These are phyloP conservation scores for Aspergillus pseudoviridinutans DNA, from an alignment of 2,329 filamentous ascomycete species.

Conservation along the genomic window DNA sequence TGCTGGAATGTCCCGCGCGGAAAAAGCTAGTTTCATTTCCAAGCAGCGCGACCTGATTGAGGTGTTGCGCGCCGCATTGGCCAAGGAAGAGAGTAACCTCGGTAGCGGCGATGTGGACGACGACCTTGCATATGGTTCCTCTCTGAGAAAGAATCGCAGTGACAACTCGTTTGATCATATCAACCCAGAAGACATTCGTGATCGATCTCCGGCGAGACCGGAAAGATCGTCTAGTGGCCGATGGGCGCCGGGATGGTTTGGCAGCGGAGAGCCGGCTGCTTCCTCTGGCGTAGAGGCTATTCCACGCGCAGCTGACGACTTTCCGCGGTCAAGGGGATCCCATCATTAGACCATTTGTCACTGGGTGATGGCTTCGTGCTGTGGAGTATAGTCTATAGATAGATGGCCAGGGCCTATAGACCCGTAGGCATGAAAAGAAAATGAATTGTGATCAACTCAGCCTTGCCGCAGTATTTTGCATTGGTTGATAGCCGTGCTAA, in stretches of 20 bases:
- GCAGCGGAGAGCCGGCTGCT: constrained; percentile 21
- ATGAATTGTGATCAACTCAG: neutral
- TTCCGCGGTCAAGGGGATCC: constrained; percentile 15
- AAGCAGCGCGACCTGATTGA: constrained; percentile 75
- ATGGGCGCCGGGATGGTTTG: constrained; percentile 32
- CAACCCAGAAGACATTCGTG: constrained; percentile 62
- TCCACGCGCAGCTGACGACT: constrained; percentile 24
- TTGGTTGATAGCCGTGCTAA: neutral
- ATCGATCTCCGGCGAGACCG: constrained; percentile 13
- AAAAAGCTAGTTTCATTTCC: constrained; percentile 69
- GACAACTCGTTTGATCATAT: constrained; percentile 89
- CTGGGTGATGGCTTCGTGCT: neutral
- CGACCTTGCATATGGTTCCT: constrained; percentile 39
- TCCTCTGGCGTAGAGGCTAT: constrained; percentile 28
- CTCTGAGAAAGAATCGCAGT: constrained; percentile 73
- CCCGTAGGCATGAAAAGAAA: neutral
- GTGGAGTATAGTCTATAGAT: neutral
- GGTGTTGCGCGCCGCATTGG: constrained; percentile 70
- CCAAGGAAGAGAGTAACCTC: constrained; percentile 69
- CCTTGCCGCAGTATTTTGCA: neutral
- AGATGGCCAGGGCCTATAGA: neutral
- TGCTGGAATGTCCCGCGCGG: constrained; percentile 55
- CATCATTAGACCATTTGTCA: neutral
- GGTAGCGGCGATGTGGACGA: constrained; percentile 30
- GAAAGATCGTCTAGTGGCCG: constrained; percentile 19